Base-by-base conservation (phyloP, 2,329 filamentous ascomycete genomes). In the Colletotrichum sp. region DNA sequence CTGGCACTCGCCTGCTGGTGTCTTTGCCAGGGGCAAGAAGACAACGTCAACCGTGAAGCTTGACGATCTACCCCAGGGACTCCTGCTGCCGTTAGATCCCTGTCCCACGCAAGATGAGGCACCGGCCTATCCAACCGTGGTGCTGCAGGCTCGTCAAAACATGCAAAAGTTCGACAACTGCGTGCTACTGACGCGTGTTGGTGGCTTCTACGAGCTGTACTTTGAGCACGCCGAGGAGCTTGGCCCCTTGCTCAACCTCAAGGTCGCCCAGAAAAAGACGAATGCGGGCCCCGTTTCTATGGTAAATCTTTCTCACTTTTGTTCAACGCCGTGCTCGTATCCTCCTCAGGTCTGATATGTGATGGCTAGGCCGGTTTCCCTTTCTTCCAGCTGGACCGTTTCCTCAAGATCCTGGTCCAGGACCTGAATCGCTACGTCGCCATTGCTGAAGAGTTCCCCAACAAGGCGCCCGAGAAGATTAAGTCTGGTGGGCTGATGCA, bases 171-270 rank as follows among this genome's bases (percentile, higher is more conserved):
- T 98, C 85, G 92, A 93, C 81, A 95, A 98, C 80, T 99, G 96
- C 85, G 94, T 99, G 52, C 85, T 99, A 9, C 87, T 99, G 75
- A 99, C 97, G 6, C 92, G 96, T 72, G 96, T 99, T 32, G 97
- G 97, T 72, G 94, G 96, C 76, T 99, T 99, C 85, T 99, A 99
- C 85, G 97, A 99, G 90, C 88, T 99, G 75, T 99, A 99, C 86
- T 98, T 99, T 84, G 94, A 98, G 80, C 96, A 99, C 83, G 97
- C 98, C 13, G 95, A 98, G 75, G 93, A 98, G 82, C 94, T 94
- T 83, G 96, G 94, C 3, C 95, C 96, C 2, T 88, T 98, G 60
- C 89, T 99, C 78, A 97, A 96, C 80, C 86, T 99, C 81, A 99
- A 98, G 84, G 92, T 98, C 71, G 93, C 94, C 4, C 91, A 91